phyloP scores from a whole-genome alignment of 2,329 filamentous ascomycete genomes.

The Zasmidium citrigriseum region DNA sequence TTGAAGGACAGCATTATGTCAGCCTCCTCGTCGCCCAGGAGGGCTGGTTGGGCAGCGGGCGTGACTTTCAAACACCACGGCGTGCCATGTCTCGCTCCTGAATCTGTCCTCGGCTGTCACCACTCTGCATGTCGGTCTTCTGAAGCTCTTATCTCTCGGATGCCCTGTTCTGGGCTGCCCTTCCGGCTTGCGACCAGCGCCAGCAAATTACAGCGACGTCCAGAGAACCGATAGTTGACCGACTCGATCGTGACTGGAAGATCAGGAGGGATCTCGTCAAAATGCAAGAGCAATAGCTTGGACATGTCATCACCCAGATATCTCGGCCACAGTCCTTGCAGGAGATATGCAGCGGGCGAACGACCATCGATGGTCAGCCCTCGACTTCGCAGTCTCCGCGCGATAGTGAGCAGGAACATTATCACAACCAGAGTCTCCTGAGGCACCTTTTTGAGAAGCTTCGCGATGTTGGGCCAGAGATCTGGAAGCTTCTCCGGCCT shows the following conservation, averaged over 20 bases:
- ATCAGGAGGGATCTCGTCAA: conserved; percentile 17
- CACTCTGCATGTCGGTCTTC: background rate
- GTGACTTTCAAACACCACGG: too few relatives aligned
- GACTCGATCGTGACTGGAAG: conserved; percentile 13
- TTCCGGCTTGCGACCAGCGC: background rate
- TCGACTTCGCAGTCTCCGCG: conserved; percentile 12
- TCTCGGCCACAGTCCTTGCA: conserved; percentile 15
- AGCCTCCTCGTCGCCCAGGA: too few relatives aligned
- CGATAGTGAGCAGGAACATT: conserved; percentile 19
- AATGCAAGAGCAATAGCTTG: conserved; percentile 14
- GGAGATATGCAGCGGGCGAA: conserved; percentile 13
- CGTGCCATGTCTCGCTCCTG: too few relatives aligned
- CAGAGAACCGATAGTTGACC: conserved; percentile 16
- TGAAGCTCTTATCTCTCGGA: background rate
- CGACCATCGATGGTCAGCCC: conserved; percentile 14
- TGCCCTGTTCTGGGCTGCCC: background rate
- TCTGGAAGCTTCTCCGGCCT: conserved; percentile 4
- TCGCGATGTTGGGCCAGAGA: conserved; percentile 14
- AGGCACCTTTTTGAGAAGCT: conserved; percentile 19
- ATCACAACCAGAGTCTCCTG: conserved; percentile 15
- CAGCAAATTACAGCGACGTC: conserved; percentile 6
- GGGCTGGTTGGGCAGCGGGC: too few relatives aligned
- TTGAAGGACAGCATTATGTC: too few relatives aligned
- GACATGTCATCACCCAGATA: conserved; percentile 12
- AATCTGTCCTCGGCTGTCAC: background rate